Percentiles rank a stretch among this genome's conserved stretches.
phyloP scores from a whole-genome alignment of 1,139 yeast species.

The Geotrichum siamense region DNA sequence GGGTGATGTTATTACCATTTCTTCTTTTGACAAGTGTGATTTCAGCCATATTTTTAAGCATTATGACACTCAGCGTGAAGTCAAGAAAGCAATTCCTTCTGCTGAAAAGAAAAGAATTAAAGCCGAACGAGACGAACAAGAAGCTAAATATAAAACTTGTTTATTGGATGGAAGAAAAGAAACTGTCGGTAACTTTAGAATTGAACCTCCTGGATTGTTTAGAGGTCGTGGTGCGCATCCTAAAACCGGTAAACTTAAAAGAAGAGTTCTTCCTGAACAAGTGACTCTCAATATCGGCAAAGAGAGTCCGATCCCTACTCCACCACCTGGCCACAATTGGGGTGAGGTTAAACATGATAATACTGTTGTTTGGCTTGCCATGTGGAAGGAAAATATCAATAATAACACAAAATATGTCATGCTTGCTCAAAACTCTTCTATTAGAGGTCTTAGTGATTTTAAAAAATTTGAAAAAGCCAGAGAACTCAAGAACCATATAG shows the following conservation, averaged over 20 bases:
- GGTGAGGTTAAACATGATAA: constrained; percentile 83
- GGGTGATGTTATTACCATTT: constrained; percentile 41
- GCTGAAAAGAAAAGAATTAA: constrained; percentile 70
- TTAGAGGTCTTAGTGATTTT: constrained; percentile 85
- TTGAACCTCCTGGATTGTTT: constrained; percentile 94
- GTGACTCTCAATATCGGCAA: constrained; percentile 76
- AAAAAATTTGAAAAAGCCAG: constrained; percentile 93
- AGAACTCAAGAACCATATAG: constrained; percentile 67
- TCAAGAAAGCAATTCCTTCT: constrained; percentile 57
- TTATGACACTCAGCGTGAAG: constrained; percentile 64
- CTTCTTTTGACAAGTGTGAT: constrained; percentile 63
- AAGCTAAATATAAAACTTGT: constrained; percentile 79
- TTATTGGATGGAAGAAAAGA: constrained; percentile 80
- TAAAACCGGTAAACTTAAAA: constrained; percentile 72
- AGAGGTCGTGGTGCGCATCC: constrained; percentile 98
- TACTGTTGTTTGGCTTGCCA: constrained; percentile 92
- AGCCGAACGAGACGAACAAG: constrained; percentile 63
- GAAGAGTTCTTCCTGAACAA: constrained; percentile 79
- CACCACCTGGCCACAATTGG: constrained; percentile 89
- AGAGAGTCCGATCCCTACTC: constrained; percentile 64
- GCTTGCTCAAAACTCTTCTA: constrained; percentile 83
- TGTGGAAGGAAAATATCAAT: constrained; percentile 92
- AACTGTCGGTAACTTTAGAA: constrained; percentile 85
- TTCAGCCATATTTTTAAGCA: constrained; percentile 66
- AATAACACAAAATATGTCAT: constrained; percentile 81